Conservation (phyloP, 2,329 filamentous ascomycete genomes). For the Epichloe festucae region DNA sequence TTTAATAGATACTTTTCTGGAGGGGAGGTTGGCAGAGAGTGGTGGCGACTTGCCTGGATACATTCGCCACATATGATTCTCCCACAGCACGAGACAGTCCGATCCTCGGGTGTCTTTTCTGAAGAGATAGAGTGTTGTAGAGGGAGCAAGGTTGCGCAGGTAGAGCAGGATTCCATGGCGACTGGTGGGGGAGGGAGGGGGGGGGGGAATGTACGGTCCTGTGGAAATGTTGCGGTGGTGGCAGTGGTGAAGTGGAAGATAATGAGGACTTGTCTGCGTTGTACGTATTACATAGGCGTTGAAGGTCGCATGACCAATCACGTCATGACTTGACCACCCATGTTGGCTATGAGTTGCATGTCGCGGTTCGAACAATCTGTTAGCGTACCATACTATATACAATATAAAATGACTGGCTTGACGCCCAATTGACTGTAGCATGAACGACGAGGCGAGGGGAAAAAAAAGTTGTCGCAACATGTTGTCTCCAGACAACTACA, state of each 20-base stretch:
- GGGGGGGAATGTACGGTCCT: background rate
- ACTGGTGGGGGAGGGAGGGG: background rate
- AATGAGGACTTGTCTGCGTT: background rate
- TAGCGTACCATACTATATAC: too few relatives aligned
- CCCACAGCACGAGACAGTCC: conserved; percentile 54
- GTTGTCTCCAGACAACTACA: too few relatives aligned
- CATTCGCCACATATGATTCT: conserved; percentile 61
- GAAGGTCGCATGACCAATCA: conserved; percentile 4
- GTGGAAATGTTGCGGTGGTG: background rate
- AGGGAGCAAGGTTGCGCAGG: conserved; percentile 51
- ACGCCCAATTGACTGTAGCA: too few relatives aligned
- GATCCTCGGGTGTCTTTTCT: conserved; percentile 49
- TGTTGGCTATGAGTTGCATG: background rate
- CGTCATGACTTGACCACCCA: conserved; percentile 2
- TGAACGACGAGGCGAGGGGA: too few relatives aligned
- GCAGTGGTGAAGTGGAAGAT: background rate
- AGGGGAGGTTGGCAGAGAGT: background rate
- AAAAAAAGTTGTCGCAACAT: too few relatives aligned
- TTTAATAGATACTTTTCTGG: too few relatives aligned
- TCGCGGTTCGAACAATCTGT: too few relatives aligned
- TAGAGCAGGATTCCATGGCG: conserved; percentile 47
- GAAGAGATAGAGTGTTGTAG: conserved; percentile 37
- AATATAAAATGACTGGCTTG: too few relatives aligned
- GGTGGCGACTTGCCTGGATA: conserved; percentile 37
- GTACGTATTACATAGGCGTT: background rate